phyloP scores from a whole-genome alignment of 176 grass and related monocot species.

The Juncus effusus region DNA sequence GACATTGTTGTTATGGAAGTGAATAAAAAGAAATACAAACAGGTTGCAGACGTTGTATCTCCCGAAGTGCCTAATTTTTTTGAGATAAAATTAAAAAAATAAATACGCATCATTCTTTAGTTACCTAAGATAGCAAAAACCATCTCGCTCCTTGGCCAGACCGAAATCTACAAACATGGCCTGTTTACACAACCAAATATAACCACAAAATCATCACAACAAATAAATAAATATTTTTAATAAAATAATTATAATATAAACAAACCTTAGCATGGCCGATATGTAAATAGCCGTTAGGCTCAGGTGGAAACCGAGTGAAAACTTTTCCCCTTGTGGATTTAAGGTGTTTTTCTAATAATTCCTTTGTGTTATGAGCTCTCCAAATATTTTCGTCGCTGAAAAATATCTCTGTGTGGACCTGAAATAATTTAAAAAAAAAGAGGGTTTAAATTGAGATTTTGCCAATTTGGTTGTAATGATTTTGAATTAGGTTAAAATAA shows the following conservation, averaged over 20 bases:
- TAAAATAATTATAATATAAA: constrained; percentile 16
- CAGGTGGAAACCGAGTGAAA: constrained; percentile 91
- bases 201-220: constrained; percentile 25
- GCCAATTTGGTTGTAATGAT: neutral
- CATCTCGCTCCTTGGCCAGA: constrained; percentile 81
- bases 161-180: constrained; percentile 99
- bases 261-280: constrained; percentile 97
- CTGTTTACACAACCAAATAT: constrained; percentile 36
- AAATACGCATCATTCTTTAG: constrained; percentile 8
- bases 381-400: constrained; percentile 81
- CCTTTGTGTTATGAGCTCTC: constrained; percentile 86
- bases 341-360: constrained; percentile 73
- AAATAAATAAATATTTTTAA: neutral
- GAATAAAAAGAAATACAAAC: no score
- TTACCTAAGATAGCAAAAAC: constrained; percentile 94
- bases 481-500: neutral
- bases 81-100: constrained; percentile 17
- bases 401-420: constrained; percentile 97
- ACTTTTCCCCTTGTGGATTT: constrained; percentile 91
- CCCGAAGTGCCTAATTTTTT: neutral
- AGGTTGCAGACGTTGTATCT: no score
- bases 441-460: neutral
- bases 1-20: no score
- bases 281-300: constrained; percentile 96
- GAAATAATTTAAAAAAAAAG: neutral